A percentile compares a stretch with the other conserved stretches of the same genome.
Evolutionary conservation across 768 basidiomycete genomes (phyloP).

Genomic region (Lactarius trivialis): DNA sequence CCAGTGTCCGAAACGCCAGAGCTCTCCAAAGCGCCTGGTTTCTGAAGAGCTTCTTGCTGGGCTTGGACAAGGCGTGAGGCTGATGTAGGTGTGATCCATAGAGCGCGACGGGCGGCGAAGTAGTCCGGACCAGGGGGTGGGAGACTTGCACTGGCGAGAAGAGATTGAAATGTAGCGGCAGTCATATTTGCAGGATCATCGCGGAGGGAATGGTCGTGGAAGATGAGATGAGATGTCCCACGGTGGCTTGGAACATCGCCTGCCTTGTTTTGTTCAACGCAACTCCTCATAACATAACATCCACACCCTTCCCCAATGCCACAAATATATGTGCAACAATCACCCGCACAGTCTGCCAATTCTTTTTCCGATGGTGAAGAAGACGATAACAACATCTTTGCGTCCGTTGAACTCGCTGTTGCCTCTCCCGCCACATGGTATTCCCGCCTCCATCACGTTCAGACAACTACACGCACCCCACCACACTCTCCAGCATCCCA

Average conservation of each 20-base stretch:
- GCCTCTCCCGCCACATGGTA: slow-evolving; percentile 54
- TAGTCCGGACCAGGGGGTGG: slow-evolving; percentile 59
- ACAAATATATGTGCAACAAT: slow-evolving; percentile 36
- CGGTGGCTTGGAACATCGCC: not conserved
- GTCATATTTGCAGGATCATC: not conserved
- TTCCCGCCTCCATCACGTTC: slow-evolving; percentile 25
- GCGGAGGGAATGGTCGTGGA: too few species aligned
- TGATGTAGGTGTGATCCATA: slow-evolving; percentile 43
- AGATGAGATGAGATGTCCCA: slow-evolving; percentile 14
- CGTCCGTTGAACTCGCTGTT: slow-evolving; percentile 33
- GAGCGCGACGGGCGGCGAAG: slow-evolving; percentile 53
- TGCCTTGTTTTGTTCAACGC: slow-evolving; percentile 1
- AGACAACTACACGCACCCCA: slow-evolving; percentile 24
- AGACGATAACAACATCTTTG: slow-evolving; percentile 48
- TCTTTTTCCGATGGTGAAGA: slow-evolving; percentile 72
- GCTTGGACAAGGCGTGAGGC: slow-evolving; percentile 23
- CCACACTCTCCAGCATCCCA: slow-evolving; percentile 52
- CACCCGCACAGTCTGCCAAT: slow-evolving; percentile 63
- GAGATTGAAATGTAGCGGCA: slow-evolving; percentile 35
- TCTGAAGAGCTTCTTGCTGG: slow-evolving; percentile 47
- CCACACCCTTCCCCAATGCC: slow-evolving; percentile 29
- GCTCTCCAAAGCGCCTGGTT: slow-evolving; percentile 41
- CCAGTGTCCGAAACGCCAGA: slow-evolving; percentile 52
- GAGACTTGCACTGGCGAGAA: slow-evolving; percentile 36
- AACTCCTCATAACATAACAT: not conserved